phyloP scores from a whole-genome alignment of 106 monocot genomes.

The Cymbidium sinense region DNA sequence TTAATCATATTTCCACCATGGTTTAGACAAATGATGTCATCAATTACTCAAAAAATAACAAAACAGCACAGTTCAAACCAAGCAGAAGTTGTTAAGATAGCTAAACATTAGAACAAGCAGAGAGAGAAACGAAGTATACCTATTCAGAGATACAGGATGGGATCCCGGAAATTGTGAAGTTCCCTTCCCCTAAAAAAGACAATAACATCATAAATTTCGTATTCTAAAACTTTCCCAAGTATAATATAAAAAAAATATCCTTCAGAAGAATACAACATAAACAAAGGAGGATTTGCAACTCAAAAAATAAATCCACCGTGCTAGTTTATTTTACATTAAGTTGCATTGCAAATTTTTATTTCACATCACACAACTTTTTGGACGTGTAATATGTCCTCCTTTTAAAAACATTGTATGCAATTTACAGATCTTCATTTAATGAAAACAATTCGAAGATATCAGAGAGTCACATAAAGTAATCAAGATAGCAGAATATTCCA shows the following conservation, averaged over 20 bases:
- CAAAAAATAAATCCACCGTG: background rate
- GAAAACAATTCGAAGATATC: background rate
- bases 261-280: background rate
- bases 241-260: background rate
- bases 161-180: constrained; percentile 70
- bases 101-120: background rate
- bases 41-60: background rate
- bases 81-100: background rate
- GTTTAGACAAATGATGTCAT: background rate
- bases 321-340: background rate
- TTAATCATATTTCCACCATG: background rate
- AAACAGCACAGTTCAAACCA: background rate
- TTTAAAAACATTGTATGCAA: background rate
- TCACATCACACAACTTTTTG: background rate
- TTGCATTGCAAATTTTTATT: background rate
- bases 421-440: background rate
- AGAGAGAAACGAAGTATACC: constrained; percentile 18
- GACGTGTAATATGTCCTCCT: background rate
- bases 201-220: constrained; percentile 8
- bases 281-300: background rate
- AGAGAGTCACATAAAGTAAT: background rate
- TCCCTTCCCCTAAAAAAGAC: constrained; percentile 29
- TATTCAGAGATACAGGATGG: constrained; percentile 73
- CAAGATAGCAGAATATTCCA: background rate
- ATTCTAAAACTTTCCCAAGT: background rate